phyloP scores from a whole-genome alignment of 1,139 yeast species.

The Kurtzmaniella quercitrusa region DNA sequence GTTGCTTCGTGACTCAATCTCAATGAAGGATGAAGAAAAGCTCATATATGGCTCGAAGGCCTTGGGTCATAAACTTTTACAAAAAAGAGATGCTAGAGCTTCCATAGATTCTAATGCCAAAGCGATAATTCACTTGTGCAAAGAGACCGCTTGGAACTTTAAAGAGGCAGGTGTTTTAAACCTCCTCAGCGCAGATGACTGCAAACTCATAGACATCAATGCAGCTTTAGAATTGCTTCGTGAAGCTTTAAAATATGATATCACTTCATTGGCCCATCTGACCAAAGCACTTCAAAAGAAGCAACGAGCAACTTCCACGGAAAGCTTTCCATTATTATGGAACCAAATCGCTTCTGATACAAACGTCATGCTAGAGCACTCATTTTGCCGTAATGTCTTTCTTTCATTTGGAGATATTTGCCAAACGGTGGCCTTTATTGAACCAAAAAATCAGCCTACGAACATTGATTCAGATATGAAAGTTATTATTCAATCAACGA shows the following conservation, averaged over 20 bases:
- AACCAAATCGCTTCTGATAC: slow-evolving; percentile 30
- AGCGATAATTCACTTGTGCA: slow-evolving; percentile 14
- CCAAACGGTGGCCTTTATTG: slow-evolving; percentile 32
- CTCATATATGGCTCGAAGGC: slow-evolving; percentile 14
- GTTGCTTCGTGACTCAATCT: slow-evolving; percentile 12
- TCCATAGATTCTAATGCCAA: slow-evolving; percentile 28
- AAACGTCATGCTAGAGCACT: background rate
- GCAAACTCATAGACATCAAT: slow-evolving; percentile 30
- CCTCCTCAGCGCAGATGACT: background rate
- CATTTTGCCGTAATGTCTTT: slow-evolving; percentile 18
- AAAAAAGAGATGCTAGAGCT: slow-evolving; percentile 31
- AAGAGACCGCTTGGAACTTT: slow-evolving; percentile 14
- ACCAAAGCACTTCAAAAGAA: slow-evolving; percentile 39
- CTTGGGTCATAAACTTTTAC: slow-evolving; percentile 20
- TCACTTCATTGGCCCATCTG: slow-evolving; percentile 51
- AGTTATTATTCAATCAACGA: slow-evolving; percentile 6
- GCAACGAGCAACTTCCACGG: slow-evolving; percentile 37
- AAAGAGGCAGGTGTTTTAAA: background rate
- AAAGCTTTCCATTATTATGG: slow-evolving; percentile 49
- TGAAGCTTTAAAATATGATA: slow-evolving; percentile 50
- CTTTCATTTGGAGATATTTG: slow-evolving; percentile 40
- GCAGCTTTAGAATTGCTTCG: slow-evolving; percentile 17
- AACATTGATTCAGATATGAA: background rate
- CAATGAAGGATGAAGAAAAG: slow-evolving; percentile 10
- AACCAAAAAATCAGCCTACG: slow-evolving; percentile 19